Evolutionary conservation across 2,329 filamentous ascomycete genomes (phyloP).

Genomic region (Ophiosphaerella narmari): DNA sequence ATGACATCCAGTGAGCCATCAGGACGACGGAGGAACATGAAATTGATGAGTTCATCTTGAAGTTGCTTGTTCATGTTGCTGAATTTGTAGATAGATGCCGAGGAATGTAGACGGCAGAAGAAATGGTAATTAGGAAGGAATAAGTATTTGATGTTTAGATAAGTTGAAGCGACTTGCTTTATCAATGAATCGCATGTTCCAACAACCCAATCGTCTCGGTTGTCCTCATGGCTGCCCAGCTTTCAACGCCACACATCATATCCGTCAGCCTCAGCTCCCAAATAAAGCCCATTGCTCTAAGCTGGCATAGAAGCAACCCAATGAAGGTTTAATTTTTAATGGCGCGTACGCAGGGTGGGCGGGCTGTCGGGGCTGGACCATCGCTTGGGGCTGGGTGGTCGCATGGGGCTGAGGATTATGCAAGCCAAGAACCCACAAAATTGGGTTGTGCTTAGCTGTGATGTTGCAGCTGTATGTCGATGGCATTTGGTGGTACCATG

Average conservation of each 20-base stretch:
- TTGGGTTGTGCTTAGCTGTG: not conserved
- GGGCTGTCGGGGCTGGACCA: not conserved
- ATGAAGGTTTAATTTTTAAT: not conserved
- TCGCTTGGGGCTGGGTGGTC: not conserved
- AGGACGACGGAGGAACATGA: constrained; percentile 12
- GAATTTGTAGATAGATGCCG: no score
- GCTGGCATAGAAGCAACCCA: no score
- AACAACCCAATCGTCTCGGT: no score
- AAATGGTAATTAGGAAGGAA: not conserved
- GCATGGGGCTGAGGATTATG: not conserved
- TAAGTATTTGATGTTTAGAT: not conserved
- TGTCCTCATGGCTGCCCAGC: no score
- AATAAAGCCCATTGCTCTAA: not conserved
- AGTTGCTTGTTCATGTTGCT: constrained; percentile 10
- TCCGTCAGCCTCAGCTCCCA: not conserved
- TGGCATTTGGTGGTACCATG: no score
- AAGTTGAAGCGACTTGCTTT: no score
- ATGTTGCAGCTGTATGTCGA: no score
- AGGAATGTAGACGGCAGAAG: no score
- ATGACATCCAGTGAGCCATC: constrained; percentile 12
- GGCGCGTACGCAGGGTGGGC: not conserved
- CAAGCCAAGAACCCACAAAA: not conserved
- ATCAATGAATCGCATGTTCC: no score
- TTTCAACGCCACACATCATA: no score
- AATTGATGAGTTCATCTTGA: constrained; percentile 15